Conservation (phyloP, 2,329 filamentous ascomycete genomes). For the Conoideocrella luteorostrata region DNA sequence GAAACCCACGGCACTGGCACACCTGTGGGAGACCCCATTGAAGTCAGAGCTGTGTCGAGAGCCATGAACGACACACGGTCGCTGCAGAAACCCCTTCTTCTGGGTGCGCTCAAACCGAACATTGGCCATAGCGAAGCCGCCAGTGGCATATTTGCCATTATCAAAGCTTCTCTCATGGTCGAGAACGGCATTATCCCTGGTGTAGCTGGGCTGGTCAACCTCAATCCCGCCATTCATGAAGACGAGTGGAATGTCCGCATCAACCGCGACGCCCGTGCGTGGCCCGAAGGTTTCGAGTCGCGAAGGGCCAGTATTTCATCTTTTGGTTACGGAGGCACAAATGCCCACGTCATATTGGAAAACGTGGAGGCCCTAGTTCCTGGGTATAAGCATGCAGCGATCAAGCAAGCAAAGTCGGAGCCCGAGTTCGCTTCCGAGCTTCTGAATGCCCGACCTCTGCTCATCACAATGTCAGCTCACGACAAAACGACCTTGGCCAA, state of each 20-base stretch:
- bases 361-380: too few species aligned
- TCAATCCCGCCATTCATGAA: neutral
- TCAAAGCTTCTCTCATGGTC: conserved; percentile 19
- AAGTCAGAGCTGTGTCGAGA: conserved; percentile 14
- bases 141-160: conserved; percentile 18
- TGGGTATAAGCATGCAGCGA: too few species aligned
- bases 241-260: conserved; percentile 11
- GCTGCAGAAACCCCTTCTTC: too few species aligned
- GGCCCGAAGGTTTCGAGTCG: conserved; percentile 9
- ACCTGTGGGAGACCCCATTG: conserved; percentile 38
- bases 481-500: too few species aligned
- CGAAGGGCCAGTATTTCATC: neutral
- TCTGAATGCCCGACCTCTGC: too few species aligned
- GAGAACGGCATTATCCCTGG: conserved; percentile 19
- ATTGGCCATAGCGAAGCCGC: conserved; percentile 21
- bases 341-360: conserved; percentile 10
- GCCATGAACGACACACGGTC: neutral
- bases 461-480: too few species aligned
- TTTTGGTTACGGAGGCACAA: conserved; percentile 10
- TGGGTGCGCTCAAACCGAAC: conserved; percentile 7
- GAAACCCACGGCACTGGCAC: conserved; percentile 44
- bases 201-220: neutral
- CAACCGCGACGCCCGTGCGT: conserved; percentile 8
- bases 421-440: too few species aligned
- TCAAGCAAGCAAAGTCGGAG: too few species aligned